A percentile compares a stretch with the other conserved stretches of the same genome.
Evolutionary conservation across 148 eudicot genomes (phyloP).

Genomic region (Bassia scoparia): DNA sequence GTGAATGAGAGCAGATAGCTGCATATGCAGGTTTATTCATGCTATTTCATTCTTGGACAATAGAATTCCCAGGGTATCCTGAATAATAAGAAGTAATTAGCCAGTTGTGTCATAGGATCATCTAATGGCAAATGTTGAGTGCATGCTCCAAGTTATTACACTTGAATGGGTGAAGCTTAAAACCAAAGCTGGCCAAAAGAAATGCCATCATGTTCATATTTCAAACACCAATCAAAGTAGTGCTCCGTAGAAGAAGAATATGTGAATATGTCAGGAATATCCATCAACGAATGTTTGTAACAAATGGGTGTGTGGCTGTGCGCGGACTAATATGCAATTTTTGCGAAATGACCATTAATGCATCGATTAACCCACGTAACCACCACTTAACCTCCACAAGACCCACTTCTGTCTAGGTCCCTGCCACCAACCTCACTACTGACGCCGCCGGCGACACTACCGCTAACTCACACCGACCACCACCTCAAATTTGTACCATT

Average conservation of each 20-base stretch:
- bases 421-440: no score
- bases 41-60: constrained; percentile 98
- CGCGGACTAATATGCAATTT: no score
- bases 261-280: no score
- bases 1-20: constrained; percentile 92
- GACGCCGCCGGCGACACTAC: no score
- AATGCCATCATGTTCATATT: not conserved
- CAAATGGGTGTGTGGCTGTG: no score
- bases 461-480: no score
- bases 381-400: no score
- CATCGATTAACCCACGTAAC: no score
- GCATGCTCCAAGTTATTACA: not conserved
- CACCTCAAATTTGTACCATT: no score
- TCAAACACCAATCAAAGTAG: not conserved
- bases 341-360: no score
- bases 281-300: no score
- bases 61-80: constrained; percentile 99
- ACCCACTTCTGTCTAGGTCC: no score
- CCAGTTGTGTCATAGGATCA: not conserved
- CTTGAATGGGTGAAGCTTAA: not conserved
- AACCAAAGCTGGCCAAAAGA: not conserved
- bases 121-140: not conserved
- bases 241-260: not conserved
- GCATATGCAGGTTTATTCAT: constrained; percentile 99
- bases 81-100: constrained; percentile 23